Conservation (phyloP, 768 basidiomycete species). For the Serendipita sp. region DNA sequence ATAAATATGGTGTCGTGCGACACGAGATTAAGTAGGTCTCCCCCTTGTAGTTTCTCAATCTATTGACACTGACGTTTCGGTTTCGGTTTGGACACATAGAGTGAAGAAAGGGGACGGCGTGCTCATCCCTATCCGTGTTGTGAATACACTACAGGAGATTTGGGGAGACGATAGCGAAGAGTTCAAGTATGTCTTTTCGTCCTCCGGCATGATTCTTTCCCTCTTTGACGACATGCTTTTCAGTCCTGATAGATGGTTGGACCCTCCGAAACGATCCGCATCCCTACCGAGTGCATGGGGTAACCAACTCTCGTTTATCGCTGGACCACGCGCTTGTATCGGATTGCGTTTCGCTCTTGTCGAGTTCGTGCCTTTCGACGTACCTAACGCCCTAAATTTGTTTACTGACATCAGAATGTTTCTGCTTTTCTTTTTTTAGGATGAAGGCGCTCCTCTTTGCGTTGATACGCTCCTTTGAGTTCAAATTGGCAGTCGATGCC, state of each 20-base stretch:
- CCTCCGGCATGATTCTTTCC: not conserved
- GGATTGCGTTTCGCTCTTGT: too few relatives aligned
- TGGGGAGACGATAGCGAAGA: slow-evolving; percentile 12
- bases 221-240: not conserved
- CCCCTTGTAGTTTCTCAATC: too few relatives aligned
- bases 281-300: not conserved
- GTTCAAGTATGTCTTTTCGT: slow-evolving; percentile 12
- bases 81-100: not conserved
- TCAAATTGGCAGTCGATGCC: too few relatives aligned
- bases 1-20: too few relatives aligned
- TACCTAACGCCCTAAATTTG: too few relatives aligned
- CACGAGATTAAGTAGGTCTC: too few relatives aligned
- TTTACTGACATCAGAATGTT: too few relatives aligned
- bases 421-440: too few relatives aligned
- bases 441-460: too few relatives aligned
- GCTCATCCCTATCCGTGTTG: slow-evolving; percentile 1
- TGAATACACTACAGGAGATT: slow-evolving; percentile 15
- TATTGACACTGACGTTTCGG: too few relatives aligned
- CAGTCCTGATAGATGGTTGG: not conserved
- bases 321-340: too few relatives aligned
- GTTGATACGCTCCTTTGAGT: too few relatives aligned
- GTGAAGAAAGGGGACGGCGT: slow-evolving; percentile 14
- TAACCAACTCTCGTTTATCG: not conserved
- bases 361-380: not conserved
- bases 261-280: not conserved